phyloP scores from a whole-genome alignment of 495 filamentous ascomycete species.

The Cenococcum geophilum region DNA sequence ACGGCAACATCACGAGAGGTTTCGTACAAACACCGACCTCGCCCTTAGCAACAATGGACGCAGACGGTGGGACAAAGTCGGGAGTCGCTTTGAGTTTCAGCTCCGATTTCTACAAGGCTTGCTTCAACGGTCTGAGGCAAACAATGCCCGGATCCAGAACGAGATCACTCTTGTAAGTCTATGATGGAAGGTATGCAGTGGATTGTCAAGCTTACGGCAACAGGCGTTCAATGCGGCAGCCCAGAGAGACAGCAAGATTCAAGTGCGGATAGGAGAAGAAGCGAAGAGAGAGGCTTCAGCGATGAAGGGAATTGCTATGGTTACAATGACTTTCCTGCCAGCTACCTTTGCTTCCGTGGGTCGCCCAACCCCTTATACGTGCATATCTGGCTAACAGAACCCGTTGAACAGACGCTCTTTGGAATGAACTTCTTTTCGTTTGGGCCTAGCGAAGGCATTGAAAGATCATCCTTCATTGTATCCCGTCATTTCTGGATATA shows the following conservation, averaged over 20 bases:
- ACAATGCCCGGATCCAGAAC: slow-evolving; percentile 2
- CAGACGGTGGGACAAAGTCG: slow-evolving; percentile 13
- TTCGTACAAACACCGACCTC: slow-evolving; percentile 11
- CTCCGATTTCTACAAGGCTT: background rate
- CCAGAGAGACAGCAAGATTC: slow-evolving; percentile 22
- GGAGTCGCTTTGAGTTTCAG: background rate
- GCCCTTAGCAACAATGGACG: slow-evolving; percentile 6
- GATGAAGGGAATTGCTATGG: slow-evolving; percentile 23
- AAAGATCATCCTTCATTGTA: background rate
- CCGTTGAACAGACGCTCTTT: background rate
- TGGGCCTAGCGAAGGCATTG: background rate
- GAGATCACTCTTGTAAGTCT: slow-evolving; percentile 10
- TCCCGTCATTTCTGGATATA: background rate
- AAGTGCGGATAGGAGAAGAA: slow-evolving; percentile 18
- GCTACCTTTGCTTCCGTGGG: slow-evolving; percentile 22
- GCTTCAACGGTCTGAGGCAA: background rate
- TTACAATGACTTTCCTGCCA: slow-evolving; percentile 24
- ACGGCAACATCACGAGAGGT: slow-evolving; percentile 32
- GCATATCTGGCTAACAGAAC: too few species aligned
- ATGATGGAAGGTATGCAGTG: slow-evolving; percentile 6
- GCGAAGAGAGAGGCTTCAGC: slow-evolving; percentile 20
- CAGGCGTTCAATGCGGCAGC: slow-evolving; percentile 21
- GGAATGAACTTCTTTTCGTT: background rate
- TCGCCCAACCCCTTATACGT: background rate
- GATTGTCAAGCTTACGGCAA: background rate